These are phyloP conservation scores for Bipolaris sorokiniana DNA, from an alignment of 2,329 filamentous ascomycete genomes.

Conservation along the genomic window DNA sequence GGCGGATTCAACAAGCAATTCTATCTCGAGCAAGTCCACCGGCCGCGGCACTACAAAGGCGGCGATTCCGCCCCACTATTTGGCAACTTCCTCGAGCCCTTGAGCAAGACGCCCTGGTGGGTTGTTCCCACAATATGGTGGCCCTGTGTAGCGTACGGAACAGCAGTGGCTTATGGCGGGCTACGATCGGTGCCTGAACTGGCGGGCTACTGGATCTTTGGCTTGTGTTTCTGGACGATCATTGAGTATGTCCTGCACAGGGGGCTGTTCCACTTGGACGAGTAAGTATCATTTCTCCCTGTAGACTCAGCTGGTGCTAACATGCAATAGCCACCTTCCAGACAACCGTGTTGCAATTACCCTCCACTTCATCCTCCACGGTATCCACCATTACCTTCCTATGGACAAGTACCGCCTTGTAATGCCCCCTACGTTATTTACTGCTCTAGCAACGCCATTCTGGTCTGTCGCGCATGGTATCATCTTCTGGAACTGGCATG, in stretches of 20 bases:
- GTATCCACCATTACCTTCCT: slow-evolving; percentile 97
- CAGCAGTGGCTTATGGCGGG: slow-evolving; percentile 66
- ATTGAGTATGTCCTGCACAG: slow-evolving; percentile 89
- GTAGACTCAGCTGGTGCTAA: slow-evolving; percentile 12
- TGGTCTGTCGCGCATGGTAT: slow-evolving; percentile 86
- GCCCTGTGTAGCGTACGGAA: slow-evolving; percentile 77
- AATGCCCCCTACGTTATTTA: slow-evolving; percentile 91
- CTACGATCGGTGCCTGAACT: slow-evolving; percentile 56
- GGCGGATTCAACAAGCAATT: slow-evolving; percentile 94
- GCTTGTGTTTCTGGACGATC: slow-evolving; percentile 83
- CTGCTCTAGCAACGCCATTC: slow-evolving; percentile 83
- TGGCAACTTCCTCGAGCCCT: slow-evolving; percentile 97
- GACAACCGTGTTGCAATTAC: slow-evolving; percentile 90
- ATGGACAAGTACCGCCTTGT: slow-evolving; percentile 98
- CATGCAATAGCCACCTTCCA: slow-evolving; percentile 71
- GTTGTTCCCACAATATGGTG: slow-evolving; percentile 84
- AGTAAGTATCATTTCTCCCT: slow-evolving; percentile 63
- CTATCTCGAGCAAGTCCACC: slow-evolving; percentile 94
- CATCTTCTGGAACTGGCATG: slow-evolving; percentile 85
- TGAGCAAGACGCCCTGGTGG: slow-evolving; percentile 95
- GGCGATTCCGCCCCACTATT: slow-evolving; percentile 92
- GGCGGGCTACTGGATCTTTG: slow-evolving; percentile 69
- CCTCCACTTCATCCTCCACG: slow-evolving; percentile 90
- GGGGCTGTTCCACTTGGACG: slow-evolving; percentile 91
- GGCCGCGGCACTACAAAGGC: slow-evolving; percentile 93